Evolutionary conservation across 2,329 filamentous ascomycete species (phyloP), one percentile per base, ranked within the genome.

Genomic region (Lachnellula willkommii): DNA sequence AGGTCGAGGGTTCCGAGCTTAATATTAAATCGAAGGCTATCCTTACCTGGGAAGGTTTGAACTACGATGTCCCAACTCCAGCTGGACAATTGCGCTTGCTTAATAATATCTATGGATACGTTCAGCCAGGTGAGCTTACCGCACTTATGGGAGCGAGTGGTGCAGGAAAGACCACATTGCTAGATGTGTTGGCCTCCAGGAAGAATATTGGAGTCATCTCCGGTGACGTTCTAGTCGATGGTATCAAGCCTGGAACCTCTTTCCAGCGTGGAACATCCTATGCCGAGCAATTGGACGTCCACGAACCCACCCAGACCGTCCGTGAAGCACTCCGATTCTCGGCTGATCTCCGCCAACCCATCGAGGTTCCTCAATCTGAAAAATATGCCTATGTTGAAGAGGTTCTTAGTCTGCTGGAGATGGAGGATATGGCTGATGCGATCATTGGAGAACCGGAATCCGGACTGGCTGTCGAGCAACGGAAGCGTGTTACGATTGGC

Each of bases 31-130:
- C 83, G 0, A 78, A 79, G 63, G 82, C 84, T 37, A 77, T 90
- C n/a, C 78, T 95, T 57, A 95, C 91, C 0, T 96, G 90, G 88
- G 88, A 93, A 69, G 78, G 88, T 61, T 83, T 96, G 58, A 89
- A 86, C 67, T 96, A 96, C 69, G 82, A 86, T 56, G 83, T 87
- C 0, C 82, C 82, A 11, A 74, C 73, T 49, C 72, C 75, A 46
- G 69, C 71, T 40, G 73, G 74, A 14, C 67, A 75, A 61, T 69
- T 71, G 46, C 70, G 73, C 4, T 69, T 87, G 4, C 70, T 88
- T 11, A 76, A 83, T 57, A 76, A 85, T 55, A 79, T 88, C 4
- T 77, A 83, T 61, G 85, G 78, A 11, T 85, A 79, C 65, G 82
- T 85, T 26, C 78, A 78, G 55, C 82, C 83, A 35, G 83, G 83